A percentile compares a stretch with the other conserved stretches of the same genome.
These are phyloP conservation scores for Xerocomellus intermedius DNA, from an alignment of 768 basidiomycete genomes.

Conservation along the genomic window DNA sequence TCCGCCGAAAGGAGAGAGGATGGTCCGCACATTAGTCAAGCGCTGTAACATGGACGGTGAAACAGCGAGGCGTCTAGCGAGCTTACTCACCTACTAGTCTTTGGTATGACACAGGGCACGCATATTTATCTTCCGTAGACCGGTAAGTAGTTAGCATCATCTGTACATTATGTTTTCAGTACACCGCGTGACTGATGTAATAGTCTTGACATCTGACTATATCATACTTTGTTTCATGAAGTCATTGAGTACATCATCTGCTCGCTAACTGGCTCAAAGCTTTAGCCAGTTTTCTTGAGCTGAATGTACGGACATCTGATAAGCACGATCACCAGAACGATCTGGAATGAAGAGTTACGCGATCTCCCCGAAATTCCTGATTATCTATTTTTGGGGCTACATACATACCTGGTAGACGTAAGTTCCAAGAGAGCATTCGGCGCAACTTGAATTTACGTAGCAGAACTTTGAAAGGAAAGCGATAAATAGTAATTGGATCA, in stretches of 20 bases:
- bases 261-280: constrained; percentile 60
- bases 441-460: too few species aligned
- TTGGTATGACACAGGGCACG: not conserved
- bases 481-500: not conserved
- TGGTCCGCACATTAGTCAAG: constrained; percentile 23
- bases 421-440: too few species aligned
- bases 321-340: constrained; percentile 35
- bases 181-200: not conserved
- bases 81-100: constrained; percentile 3
- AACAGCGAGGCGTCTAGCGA: constrained; percentile 22
- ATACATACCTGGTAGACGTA: too few species aligned
- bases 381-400: too few species aligned
- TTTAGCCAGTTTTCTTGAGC: constrained; percentile 53
- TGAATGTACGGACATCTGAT: constrained; percentile 55
- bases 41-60: constrained; percentile 31
- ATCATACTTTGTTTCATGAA: not conserved
- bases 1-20: constrained; percentile 26
- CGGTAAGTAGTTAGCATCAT: not conserved
- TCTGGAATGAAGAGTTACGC: constrained; percentile 34
- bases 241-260: constrained; percentile 23
- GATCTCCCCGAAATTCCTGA: too few species aligned
- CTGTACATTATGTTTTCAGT: not conserved
- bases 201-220: not conserved
- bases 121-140: not conserved
- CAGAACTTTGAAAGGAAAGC: not conserved